A percentile compares a stretch with the other conserved stretches of the same genome.
phyloP scores from a whole-genome alignment of 176 grass and related monocot genomes.

The Oryza rufipogon region DNA sequence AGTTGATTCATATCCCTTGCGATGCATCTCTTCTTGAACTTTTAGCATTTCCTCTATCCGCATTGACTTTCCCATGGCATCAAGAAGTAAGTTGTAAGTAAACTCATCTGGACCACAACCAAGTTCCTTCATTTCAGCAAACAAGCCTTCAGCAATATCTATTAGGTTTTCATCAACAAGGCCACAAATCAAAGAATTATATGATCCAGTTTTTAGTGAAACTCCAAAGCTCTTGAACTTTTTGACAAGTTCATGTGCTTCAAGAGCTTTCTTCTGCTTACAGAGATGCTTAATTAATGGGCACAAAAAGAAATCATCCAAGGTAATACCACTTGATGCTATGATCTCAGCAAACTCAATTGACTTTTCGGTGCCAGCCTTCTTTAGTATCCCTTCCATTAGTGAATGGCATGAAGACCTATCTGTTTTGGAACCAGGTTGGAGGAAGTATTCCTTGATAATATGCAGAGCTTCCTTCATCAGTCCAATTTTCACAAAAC shows the following conservation, averaged over 20 bases:
- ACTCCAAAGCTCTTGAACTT: conserved; percentile 68
- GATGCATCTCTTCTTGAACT: conserved; percentile 75
- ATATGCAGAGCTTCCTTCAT: conserved; percentile 66
- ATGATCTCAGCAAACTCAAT: conserved; percentile 67
- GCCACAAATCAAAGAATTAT: conserved; percentile 79
- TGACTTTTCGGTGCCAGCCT: conserved; percentile 67
- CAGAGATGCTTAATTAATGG: conserved; percentile 87
- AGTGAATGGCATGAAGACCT: conserved; percentile 62
- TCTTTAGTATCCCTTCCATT: conserved; percentile 84
- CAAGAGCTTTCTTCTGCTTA: conserved; percentile 65
- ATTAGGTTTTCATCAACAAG: conserved; percentile 68
- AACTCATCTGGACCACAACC: conserved; percentile 74
- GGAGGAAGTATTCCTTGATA: conserved; percentile 56
- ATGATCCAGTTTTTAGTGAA: conserved; percentile 58
- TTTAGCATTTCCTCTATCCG: conserved; percentile 80
- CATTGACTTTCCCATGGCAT: conserved; percentile 81
- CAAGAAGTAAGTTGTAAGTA: conserved; percentile 82
- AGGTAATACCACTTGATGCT: conserved; percentile 51
- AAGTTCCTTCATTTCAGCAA: conserved; percentile 71
- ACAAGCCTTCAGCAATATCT: conserved; percentile 61
- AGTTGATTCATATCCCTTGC: conserved; percentile 66
- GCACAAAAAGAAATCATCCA: conserved; percentile 79
- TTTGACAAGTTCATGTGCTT: conserved; percentile 66
- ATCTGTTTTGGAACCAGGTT: conserved; percentile 54
- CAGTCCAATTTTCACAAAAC: conserved; percentile 74